Base-by-base conservation (phyloP, 1,284 basidiomycete genomes). In the Inonotus hispidus region DNA sequence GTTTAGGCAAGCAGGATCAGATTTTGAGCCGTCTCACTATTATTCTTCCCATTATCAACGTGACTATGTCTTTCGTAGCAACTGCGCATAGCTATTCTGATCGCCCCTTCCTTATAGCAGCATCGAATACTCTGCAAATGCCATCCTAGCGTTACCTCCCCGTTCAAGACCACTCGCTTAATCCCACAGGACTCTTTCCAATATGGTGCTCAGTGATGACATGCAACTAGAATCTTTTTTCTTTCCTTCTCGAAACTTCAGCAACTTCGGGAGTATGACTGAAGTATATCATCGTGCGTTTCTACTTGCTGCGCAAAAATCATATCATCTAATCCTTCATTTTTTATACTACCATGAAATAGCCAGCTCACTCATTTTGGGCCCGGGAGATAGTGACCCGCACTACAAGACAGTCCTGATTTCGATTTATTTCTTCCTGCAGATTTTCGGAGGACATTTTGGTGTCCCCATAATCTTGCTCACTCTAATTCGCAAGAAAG, bases 371-470 rank as follows among this genome's bases (percentile, higher is more conserved):
- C 46, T 58, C 16, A 23, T 37, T 19, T 46, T 58, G 19, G 21
- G 35, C 23, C 56, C 56, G 10, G 56, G 45, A 5, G n/a, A n/a
- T 2, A 35, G 56, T 2, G 37, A 19, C 21, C 46, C 23, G 10
- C 29, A 37, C 3, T 41, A 50, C 23, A 58, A 49, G 11, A 39
- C 16, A 50, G 8, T 16, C 8, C 21, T 58, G 6, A 38, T 58
- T 27, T 38, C 56, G n/a, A 37, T 58, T 10, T 58, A 58, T 38
- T 58, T 58, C 23, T 47, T 58, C 21, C 32, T 58, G 6, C 56
- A 58, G 14, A 58, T 58, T 27, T 58, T 58, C 35, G 56, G 56
- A 25, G 46, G 56, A 7, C 56, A 58, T 27, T 21, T 58, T 14
- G 56, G 56, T 4, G 56, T 58, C 3, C 56, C 56, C 6, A 29